These are phyloP conservation scores for Thermomyces lanuginosus DNA, from an alignment of 2,329 filamentous ascomycete species.

Conservation along the genomic window DNA sequence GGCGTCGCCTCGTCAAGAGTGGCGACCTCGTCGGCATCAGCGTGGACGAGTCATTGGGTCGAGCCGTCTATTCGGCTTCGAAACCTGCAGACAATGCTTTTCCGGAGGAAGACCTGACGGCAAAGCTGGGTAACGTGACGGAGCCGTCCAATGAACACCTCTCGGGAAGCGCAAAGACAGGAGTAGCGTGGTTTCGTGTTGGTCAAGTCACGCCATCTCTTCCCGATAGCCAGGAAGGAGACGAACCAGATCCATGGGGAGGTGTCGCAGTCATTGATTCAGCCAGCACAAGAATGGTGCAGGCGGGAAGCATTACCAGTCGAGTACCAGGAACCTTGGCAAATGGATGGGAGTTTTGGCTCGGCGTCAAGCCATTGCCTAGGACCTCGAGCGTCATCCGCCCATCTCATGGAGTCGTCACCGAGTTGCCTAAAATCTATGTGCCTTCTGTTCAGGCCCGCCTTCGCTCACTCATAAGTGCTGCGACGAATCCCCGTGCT, in stretches of 20 bases:
- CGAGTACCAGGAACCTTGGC: conserved; percentile 59
- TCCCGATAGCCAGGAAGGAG: conserved; percentile 37
- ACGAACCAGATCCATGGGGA: conserved; percentile 61
- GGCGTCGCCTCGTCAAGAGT: conserved; percentile 63
- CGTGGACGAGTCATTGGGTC: conserved; percentile 70
- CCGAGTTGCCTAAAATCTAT: conserved; percentile 27
- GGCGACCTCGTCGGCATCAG: conserved; percentile 82
- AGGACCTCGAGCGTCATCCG: conserved; percentile 20
- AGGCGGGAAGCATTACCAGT: conserved; percentile 73
- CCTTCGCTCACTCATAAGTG: conserved; percentile 68
- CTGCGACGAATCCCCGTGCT: conserved; percentile 73
- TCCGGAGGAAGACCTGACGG: conserved; percentile 53
- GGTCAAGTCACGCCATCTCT: conserved; percentile 47
- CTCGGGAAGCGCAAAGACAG: conserved; percentile 29
- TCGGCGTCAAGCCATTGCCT: conserved; percentile 56
- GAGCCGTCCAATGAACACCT: conserved; percentile 11
- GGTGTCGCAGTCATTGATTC: conserved; percentile 75
- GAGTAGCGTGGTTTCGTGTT: conserved; percentile 84
- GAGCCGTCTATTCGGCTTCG: conserved; percentile 57
- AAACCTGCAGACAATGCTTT: conserved; percentile 39
- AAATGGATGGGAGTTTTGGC: conserved; percentile 79
- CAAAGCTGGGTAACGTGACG: conserved; percentile 21
- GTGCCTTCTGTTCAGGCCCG: conserved; percentile 49
- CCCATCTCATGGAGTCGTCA: conserved; percentile 21
- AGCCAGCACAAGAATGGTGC: conserved; percentile 72